These are phyloP conservation scores for Nicotiana paniculata DNA, from an alignment of 257 asterid genomes.

Conservation along the genomic window DNA sequence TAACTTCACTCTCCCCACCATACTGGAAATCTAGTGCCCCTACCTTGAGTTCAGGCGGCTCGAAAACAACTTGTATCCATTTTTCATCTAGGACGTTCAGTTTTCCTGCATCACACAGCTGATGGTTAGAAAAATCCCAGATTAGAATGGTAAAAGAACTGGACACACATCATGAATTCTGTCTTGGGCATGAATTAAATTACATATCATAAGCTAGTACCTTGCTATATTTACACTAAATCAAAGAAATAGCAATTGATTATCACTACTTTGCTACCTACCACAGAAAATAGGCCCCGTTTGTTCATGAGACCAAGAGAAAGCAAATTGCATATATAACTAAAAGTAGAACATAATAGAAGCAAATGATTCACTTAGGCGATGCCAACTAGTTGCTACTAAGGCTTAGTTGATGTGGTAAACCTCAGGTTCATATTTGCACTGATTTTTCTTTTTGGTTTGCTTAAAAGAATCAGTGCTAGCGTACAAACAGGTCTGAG, in stretches of 20 bases:
- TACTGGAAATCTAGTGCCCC: slow-evolving; percentile 60
- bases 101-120: slow-evolving; percentile 41
- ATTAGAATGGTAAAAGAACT: background rate
- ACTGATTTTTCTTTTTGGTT: background rate
- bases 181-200: background rate
- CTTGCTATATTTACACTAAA: background rate
- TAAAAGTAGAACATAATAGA: background rate
- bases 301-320: background rate
- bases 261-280: background rate
- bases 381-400: background rate
- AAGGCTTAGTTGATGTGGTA: background rate
- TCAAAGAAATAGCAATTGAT: background rate
- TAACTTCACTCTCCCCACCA: slow-evolving; percentile 90
- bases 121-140: background rate
- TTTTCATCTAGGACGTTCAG: slow-evolving; percentile 64
- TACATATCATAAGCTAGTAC: background rate
- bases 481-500: background rate
- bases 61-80: slow-evolving; percentile 83
- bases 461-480: background rate
- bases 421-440: background rate
- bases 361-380: background rate
- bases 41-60: slow-evolving; percentile 68
- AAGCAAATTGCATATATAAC: background rate
- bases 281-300: background rate
- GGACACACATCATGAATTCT: background rate